Evolutionary conservation across 2,329 filamentous ascomycete genomes (phyloP).

Genomic region (Beauveria brongniartii): DNA sequence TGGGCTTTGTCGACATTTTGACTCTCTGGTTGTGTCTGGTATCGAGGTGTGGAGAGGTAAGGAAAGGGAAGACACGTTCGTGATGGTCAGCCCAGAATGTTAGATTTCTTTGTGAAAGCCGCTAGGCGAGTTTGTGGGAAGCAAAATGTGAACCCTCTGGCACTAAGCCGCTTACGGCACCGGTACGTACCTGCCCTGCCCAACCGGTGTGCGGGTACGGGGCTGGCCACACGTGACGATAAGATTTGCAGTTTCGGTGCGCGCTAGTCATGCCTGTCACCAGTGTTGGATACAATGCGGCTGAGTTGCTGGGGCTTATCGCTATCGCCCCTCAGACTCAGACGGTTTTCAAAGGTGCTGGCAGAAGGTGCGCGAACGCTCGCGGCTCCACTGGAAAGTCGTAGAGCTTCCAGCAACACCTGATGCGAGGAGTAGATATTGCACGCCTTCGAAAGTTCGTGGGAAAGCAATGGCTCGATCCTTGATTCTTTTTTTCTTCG

Average conservation of each 20-base stretch:
- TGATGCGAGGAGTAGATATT: slow-evolving; percentile 9
- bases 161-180: slow-evolving; percentile 26
- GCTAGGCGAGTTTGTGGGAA: slow-evolving; percentile 36
- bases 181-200: slow-evolving; percentile 13
- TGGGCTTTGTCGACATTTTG: slow-evolving; percentile 67
- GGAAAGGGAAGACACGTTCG: slow-evolving; percentile 27
- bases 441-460: not conserved
- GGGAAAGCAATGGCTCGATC: not conserved
- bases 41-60: slow-evolving; percentile 24
- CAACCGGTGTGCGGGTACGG: slow-evolving; percentile 20
- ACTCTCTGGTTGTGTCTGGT: slow-evolving; percentile 39
- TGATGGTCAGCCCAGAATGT: slow-evolving; percentile 32
- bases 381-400: slow-evolving; percentile 19
- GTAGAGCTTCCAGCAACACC: slow-evolving; percentile 16
- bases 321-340: slow-evolving; percentile 6
- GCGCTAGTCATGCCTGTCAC: not conserved
- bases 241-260: slow-evolving; percentile 14
- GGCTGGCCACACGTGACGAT: slow-evolving; percentile 31
- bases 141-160: slow-evolving; percentile 36
- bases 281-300: not conserved
- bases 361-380: slow-evolving; percentile 34
- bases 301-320: not conserved
- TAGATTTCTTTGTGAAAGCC: slow-evolving; percentile 34
- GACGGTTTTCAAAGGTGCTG: slow-evolving; percentile 12
- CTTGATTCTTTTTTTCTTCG: not conserved